Evolutionary conservation across 2,329 filamentous ascomycete species (phyloP), one percentile per base, ranked within the genome.

Genomic region (Periconia digitata): DNA sequence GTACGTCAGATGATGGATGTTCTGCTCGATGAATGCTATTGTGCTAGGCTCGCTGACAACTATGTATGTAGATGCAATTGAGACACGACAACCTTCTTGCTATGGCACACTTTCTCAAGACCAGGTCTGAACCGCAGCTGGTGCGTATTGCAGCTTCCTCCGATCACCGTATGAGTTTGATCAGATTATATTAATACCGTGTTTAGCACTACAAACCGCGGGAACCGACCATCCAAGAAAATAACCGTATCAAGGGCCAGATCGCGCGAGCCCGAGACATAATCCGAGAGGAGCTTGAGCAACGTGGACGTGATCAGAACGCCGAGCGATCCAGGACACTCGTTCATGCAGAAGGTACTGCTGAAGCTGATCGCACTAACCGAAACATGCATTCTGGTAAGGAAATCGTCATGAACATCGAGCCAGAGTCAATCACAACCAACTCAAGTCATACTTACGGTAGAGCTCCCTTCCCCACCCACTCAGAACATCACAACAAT

Each of bases 201-300:
- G 46, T 8, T 36, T 55, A 96, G 90, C 92, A 87, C 70, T 96
- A 94, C 71, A 85, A 86, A 39, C 92, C 92, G 0, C 95, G 88
- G 86, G 85, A 90, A 59, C 77, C 89, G 47, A 84, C 83, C 24
- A 69, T 76, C 5, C 78, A 82, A 38, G 87, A 96, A 67, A 83
- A 92, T 69, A 80, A 84, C 5, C 77, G 72, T 10, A 89, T 96
- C 64, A 80, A 85, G 39, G 75, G 80, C 4, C 92, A 96, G 69
- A 78, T 90, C 22, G 76, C 79, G 40, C 82, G 86, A 44, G 82
- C 81, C 15, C 80, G 90, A 67, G 77, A 75, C 1, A 76, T 69
- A 6, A 84, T 95, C 55, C 79, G 82, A 16, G 78, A 74, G 47
- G 90, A 96, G 67, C 66, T 79, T 21, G 82, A 86, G 17, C 89